Conservation (phyloP, 257 asterid genomes). For the Craterostigma plantagineum region DNA sequence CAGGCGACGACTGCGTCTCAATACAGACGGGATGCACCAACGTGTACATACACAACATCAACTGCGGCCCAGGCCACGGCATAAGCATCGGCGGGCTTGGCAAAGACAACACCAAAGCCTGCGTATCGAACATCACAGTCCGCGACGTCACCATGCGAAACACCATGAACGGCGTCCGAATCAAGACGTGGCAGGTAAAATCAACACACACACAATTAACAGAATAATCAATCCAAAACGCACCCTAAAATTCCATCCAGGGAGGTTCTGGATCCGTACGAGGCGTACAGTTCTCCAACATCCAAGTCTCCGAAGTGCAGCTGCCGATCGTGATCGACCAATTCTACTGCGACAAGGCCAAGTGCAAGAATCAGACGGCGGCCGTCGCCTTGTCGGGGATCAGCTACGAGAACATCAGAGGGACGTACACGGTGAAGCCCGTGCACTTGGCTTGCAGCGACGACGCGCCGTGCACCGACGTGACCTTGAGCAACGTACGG, state of each 20-base stretch:
- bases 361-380: conserved; percentile 63
- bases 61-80: conserved; percentile 93
- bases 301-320: conserved; percentile 66
- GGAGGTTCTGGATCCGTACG: conserved; percentile 87
- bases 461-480: conserved; percentile 53
- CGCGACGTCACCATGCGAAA: conserved; percentile 47
- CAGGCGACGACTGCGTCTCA: conserved; percentile 93
- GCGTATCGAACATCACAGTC: conserved; percentile 78
- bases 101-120: conserved; percentile 66
- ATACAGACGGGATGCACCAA: conserved; percentile 83
- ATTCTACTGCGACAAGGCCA: conserved; percentile 58
- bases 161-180: conserved; percentile 77
- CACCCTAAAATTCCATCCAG: conserved; percentile 13
- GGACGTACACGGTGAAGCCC: conserved; percentile 83
- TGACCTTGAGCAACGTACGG: conserved; percentile 44
- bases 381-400: conserved; percentile 80
- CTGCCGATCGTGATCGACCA: conserved; percentile 79
- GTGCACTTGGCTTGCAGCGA: conserved; percentile 90
- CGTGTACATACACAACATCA: conserved; percentile 50
- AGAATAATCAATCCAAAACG: too few species aligned
- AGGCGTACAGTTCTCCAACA: conserved; percentile 53
- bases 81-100: conserved; percentile 94
- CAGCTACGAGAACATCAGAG: conserved; percentile 51
- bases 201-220: too few species aligned
- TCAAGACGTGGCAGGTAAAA: conserved; percentile 35